These are phyloP conservation scores for Pythium dissimile DNA, from an alignment of 352 stramenopile genomes.

Conservation along the genomic window DNA sequence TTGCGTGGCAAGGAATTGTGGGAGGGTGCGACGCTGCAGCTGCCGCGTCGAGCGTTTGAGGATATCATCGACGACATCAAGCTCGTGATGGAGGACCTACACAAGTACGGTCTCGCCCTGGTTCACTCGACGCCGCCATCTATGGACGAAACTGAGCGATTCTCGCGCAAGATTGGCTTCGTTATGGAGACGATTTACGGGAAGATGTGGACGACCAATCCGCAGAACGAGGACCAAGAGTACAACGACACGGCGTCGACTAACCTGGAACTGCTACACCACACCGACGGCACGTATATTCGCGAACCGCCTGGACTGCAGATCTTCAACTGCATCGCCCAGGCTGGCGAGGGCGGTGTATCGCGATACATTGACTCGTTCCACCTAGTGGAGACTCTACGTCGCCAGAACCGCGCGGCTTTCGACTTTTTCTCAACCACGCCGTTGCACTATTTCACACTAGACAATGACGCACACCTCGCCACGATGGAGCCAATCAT, in stretches of 20 bases:
- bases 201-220: conserved; percentile 88
- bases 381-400: conserved; percentile 66
- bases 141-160: conserved; percentile 79
- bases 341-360: conserved; percentile 65
- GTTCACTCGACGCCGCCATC: conserved; percentile 59
- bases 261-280: conserved; percentile 78
- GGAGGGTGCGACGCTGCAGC: conserved; percentile 33
- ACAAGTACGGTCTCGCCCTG: conserved; percentile 67
- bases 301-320: conserved; percentile 82
- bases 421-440: conserved; percentile 72
- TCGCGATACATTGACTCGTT: conserved; percentile 84
- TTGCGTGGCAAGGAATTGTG: conserved; percentile 52
- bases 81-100: conserved; percentile 68
- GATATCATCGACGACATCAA: conserved; percentile 48
- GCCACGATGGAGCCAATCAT: conserved; percentile 83
- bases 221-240: conserved; percentile 51
- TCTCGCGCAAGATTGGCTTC: conserved; percentile 81
- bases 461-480: conserved; percentile 73
- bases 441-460: conserved; percentile 69
- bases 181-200: conserved; percentile 87
- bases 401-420: conserved; percentile 45
- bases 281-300: conserved; percentile 89
- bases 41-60: conserved; percentile 48
- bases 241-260: conserved; percentile 90
- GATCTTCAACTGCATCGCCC: conserved; percentile 87